Percentiles rank a stretch among this genome's conserved stretches.
phyloP scores from a whole-genome alignment of 1,284 basidiomycete species.

The Ustilago bromivora region DNA sequence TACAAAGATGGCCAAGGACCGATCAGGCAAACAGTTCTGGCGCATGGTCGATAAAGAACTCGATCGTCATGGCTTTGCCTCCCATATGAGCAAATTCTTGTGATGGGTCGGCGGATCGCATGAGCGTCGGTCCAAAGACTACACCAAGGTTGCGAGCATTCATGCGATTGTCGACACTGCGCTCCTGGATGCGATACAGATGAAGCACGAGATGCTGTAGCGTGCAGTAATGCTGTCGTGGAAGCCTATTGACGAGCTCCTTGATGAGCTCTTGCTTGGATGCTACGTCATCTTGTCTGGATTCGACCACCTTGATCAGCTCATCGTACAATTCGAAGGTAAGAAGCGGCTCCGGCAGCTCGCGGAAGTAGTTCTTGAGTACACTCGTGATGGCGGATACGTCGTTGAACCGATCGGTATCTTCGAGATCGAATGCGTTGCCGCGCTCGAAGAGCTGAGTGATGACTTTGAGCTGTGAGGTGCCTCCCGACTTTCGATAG shows the following conservation, averaged over 20 bases:
- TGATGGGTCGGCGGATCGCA: constrained; percentile 86
- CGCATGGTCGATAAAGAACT: constrained; percentile 53
- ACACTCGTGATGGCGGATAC: constrained; percentile 96
- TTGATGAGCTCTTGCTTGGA: constrained; percentile 64
- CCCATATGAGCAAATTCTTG: constrained; percentile 97
- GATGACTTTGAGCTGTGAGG: constrained; percentile 90
- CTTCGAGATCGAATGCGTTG: constrained; percentile 87
- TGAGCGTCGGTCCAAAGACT: constrained; percentile 97
- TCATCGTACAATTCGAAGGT: constrained; percentile 91
- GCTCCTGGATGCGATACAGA: constrained; percentile 73
- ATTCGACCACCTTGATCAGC: constrained; percentile 74
- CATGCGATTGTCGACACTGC: constrained; percentile 84
- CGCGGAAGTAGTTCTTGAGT: constrained; percentile 95
- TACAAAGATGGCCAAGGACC: not conserved
- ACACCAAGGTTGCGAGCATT: constrained; percentile 95
- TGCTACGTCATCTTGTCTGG: constrained; percentile 16
- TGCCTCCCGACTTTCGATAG: constrained; percentile 96
- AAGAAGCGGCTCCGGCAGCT: constrained; percentile 87
- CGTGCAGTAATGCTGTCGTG: constrained; percentile 87
- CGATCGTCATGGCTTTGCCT: constrained; percentile 84
- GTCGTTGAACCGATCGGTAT: constrained; percentile 92
- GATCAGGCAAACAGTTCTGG: constrained; percentile 32
- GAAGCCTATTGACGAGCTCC: constrained; percentile 82
- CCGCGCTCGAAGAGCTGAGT: constrained; percentile 94
- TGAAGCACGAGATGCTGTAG: constrained; percentile 86